These are phyloP conservation scores for Orobanche coerulescens DNA, from an alignment of 257 asterid genomes.

Conservation along the genomic window DNA sequence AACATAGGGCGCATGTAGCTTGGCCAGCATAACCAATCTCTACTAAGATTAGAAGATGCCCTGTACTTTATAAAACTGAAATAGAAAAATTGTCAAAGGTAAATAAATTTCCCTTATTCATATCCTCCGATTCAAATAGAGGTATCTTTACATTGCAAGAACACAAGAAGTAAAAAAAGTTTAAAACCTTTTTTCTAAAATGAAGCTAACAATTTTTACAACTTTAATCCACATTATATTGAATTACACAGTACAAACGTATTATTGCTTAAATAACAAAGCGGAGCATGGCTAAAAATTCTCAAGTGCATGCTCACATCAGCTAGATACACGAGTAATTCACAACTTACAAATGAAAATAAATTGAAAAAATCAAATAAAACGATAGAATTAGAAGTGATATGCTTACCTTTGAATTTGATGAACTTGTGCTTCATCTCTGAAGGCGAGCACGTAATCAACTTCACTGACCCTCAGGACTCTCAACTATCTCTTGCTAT, in stretches of 20 bases:
- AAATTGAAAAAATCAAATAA: background rate
- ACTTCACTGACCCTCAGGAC: conserved; percentile 20
- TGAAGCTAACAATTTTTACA: background rate
- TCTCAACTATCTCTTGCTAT: conserved; percentile 6
- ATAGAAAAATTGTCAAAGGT: background rate
- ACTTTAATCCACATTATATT: background rate
- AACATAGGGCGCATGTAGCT: background rate
- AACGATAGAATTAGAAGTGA: background rate
- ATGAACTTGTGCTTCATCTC: conserved; percentile 16
- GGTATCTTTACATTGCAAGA: background rate
- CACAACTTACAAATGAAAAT: background rate
- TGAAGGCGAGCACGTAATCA: conserved; percentile 10
- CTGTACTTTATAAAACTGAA: background rate
- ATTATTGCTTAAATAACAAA: background rate
- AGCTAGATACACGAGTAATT: background rate
- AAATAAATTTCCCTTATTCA: background rate
- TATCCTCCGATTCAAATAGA: background rate
- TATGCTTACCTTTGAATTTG: conserved; percentile 24
- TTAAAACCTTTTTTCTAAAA: background rate
- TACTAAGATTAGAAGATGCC: background rate
- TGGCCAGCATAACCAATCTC: background rate
- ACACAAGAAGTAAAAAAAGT: background rate
- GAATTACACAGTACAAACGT: background rate
- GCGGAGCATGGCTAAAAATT: background rate
- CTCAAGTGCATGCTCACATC: background rate